Evolutionary conservation across 139 green algal species (phyloP), one percentile per base, ranked within the genome.

Genomic region (Zygnema cylindricum): DNA sequence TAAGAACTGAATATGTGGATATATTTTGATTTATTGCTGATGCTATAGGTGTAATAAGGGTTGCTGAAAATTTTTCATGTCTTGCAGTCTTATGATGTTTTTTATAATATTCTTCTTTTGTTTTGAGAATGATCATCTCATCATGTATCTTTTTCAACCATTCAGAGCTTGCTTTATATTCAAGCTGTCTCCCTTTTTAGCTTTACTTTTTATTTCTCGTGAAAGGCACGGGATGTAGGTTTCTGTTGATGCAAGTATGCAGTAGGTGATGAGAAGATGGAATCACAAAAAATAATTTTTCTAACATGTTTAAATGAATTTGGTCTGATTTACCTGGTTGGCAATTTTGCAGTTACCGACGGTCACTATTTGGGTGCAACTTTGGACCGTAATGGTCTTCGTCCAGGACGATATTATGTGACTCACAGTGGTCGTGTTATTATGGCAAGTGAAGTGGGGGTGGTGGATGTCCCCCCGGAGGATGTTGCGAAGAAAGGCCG

Each of bases 351-450:
- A 91, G 85, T 99, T 93, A 98, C 97, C 1, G 96, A 99, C 77
- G 96, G 96, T 32, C 93, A 95, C 81, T 98, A 95, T 92, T 93
- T 98, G 2, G 96, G 96, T 36, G 96, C 96, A 69, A 99, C 97
- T 0, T 94, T 99, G 55, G 96, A 99, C 92, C 93, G 96, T 75
- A 99, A 99, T 91, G 96, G 96, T 30, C 95, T 99, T 55, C 92
- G 96, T n/a, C 96, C 96, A n/a, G 96, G 96, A 2, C 93, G 96
- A 63, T 98, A 97, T 92, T 98, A 98, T 91, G 90, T 98, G 35
- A 99, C 97, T 42, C 97, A 98, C 85, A 91, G 71, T 38, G 92
- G 91, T 35, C 87, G 88, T 22, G 86, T 95, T 2, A 77, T 95
- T 85, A 94, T 94, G 91, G 91, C 87, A 16, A 89, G 73, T 2